Evolutionary conservation across 768 basidiomycete genomes (phyloP), one percentile per base, ranked within the genome.

Genomic region (Leccinum ochraceum): DNA sequence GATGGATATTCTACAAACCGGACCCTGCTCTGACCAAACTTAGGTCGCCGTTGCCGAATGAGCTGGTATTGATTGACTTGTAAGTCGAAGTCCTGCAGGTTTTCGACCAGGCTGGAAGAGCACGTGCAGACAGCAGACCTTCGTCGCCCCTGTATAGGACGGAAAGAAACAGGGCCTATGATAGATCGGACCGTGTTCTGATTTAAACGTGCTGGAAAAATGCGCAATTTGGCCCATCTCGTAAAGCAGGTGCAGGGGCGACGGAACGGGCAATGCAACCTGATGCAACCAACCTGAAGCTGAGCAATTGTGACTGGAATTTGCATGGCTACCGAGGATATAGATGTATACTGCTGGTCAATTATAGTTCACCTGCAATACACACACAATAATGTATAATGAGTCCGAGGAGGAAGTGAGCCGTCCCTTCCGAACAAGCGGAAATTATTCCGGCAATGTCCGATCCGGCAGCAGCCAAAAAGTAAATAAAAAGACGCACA

Each of bases 1-100:
- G 1, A 65, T 70, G 20, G 59, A 67, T 4, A 57, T 66, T 66
- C 20, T 70, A 69, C 28, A 53, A 22, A 11, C 26, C 24, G 22
- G 22, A 0, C 14, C 46, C 5, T 28, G 5, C 11, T 4, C 24
- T 22, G 16, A 16, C 37, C 37, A 8, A 20, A 6, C 4, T 8
- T 0, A 4, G 22, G 28, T 53, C 26, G 1, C 58, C 52, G 2
- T 24, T 63, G 61, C 34, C 59, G 13, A 42, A 52, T 20, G 42
- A 42, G 8, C 26, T 62, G 3, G 20, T n/a, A 10, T 7, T 59
- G 24, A 22, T 56, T n/a, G 59, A 70, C 14, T 64, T 66, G 68
- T 67, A 48, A 54, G 68, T 61, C 36, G 10, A 37, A 37, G 14
- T 24, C 8, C 4, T 13, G 37, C 37, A 11, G 2, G 11, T 4